Conservation (phyloP, 352 stramenopile species). For the Pythium grandisporangium region DNA sequence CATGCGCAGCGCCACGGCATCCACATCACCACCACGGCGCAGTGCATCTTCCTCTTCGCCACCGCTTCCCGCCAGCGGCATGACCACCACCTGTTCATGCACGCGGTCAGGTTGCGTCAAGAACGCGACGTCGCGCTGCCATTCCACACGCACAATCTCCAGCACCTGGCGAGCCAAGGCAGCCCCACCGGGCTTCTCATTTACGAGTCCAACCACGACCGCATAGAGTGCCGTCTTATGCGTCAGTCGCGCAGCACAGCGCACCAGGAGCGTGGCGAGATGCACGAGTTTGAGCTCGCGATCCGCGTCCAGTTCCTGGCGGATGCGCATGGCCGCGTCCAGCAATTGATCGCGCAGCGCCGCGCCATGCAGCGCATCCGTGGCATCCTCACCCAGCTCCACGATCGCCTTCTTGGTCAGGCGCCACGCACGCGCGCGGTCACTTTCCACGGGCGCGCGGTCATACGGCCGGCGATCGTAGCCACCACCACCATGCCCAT, state of each 20-base stretch:
- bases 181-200: conserved; percentile 38
- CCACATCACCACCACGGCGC: conserved; percentile 12
- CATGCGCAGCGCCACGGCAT: conserved; percentile 33
- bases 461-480: conserved; percentile 16
- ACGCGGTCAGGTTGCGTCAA: conserved; percentile 23
- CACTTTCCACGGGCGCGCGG: conserved; percentile 30
- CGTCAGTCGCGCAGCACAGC: conserved; percentile 32
- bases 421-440: conserved; percentile 57
- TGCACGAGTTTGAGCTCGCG: conserved; percentile 51
- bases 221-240: conserved; percentile 72
- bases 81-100: conserved; percentile 6
- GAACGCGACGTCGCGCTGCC: conserved; percentile 57
- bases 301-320: conserved; percentile 44
- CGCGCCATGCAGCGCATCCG: conserved; percentile 19
- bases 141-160: conserved; percentile 14
- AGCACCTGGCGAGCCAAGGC: conserved; percentile 50
- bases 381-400: conserved; percentile 41
- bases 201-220: conserved; percentile 56
- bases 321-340: conserved; percentile 26
- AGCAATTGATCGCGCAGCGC: conserved; percentile 36
- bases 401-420: conserved; percentile 68
- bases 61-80: too few relatives aligned
- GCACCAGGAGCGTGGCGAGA: conserved; percentile 44
- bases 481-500: conserved; percentile 19
- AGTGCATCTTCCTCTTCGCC: conserved; percentile 24